Evolutionary conservation across 2,329 filamentous ascomycete genomes (phyloP), one percentile per base, ranked within the genome.

Genomic region (Ascochyta viciae-villosae): DNA sequence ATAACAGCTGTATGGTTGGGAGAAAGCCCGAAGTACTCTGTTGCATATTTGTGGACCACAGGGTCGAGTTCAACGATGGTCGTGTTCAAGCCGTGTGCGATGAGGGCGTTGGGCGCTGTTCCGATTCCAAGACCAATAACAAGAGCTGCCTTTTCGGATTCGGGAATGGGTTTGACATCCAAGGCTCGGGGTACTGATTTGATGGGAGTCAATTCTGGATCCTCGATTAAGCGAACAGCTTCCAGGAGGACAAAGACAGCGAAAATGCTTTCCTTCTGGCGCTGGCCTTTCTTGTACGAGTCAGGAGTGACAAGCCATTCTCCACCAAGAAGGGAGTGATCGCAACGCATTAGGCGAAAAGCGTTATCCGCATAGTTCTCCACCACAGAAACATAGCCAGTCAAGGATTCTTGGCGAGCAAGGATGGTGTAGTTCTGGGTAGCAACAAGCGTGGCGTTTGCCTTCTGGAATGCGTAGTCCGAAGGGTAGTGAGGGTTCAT

Each of bases 171-270:
- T 10, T 60, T 60, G n/a, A 48, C 33, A 31, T 82, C 79, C 4
- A 81, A 76, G 0, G 64, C 56, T 46, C 43, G 62, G 4, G 54
- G 38, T 4, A 51, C 33, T 8, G 58, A 47, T 8, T 55, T 22
- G 6, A 57, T 41, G 26, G 44, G 46, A 27, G 42, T 12, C 19
- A 48, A 19, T 13, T 48, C 42, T 12, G 54, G 47, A 26, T 63
- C 66, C 64, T 95, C 82, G 23, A 96, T 82, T 29, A 99, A 83
- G 22, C 95, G 86, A 6, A 98, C 89, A 3, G 94, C 92, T 75
- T 99, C 95, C 1, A 99, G 85, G 83, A 96, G 96, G 24, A 91
- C 89, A 74, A 99, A 99, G n/a, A 98, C 89, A 9, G 91, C 89
- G 72, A 98, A 99, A 52, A 99, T 91, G 0, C 94, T 92, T 76